phyloP scores from a whole-genome alignment of 2,329 filamentous ascomycete genomes.

The Fusarium bulbicola region DNA sequence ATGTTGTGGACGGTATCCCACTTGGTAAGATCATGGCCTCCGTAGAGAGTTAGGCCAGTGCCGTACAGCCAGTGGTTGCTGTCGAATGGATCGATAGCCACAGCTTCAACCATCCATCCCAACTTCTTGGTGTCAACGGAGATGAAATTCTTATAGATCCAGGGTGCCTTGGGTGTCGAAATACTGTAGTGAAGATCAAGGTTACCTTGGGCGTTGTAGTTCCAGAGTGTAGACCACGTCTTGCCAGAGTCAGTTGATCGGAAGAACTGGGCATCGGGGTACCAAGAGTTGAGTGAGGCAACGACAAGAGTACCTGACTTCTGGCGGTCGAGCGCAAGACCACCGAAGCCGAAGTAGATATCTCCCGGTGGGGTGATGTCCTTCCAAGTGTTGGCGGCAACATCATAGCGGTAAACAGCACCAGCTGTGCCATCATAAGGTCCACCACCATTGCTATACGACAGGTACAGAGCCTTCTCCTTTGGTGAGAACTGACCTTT shows the following conservation, averaged over 20 bases:
- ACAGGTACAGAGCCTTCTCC: constrained; percentile 64
- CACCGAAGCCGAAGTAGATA: constrained; percentile 65
- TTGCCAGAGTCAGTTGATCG: constrained; percentile 63
- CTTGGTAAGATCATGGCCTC: constrained; percentile 63
- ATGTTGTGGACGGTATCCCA: constrained; percentile 62
- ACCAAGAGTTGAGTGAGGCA: constrained; percentile 67
- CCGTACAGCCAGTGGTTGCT: constrained; percentile 69
- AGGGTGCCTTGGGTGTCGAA: constrained; percentile 59
- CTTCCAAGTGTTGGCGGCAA: constrained; percentile 58
- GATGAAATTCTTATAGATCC: constrained; percentile 61
- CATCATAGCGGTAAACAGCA: constrained; percentile 64
- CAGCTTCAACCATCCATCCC: constrained; percentile 69
- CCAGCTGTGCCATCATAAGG: constrained; percentile 66
- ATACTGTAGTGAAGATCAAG: constrained; percentile 58
- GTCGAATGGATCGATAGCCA: constrained; percentile 67
- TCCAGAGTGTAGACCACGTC: constrained; percentile 64
- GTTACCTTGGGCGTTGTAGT: constrained; percentile 57
- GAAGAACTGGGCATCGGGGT: constrained; percentile 65
- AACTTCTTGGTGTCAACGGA: constrained; percentile 59
- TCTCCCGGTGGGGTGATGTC: constrained; percentile 65
- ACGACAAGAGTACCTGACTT: constrained; percentile 66
- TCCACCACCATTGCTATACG: constrained; percentile 63
- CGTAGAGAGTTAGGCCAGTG: constrained; percentile 65
- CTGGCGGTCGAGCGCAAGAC: constrained; percentile 61
- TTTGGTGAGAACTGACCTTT: constrained; percentile 60